These are phyloP conservation scores for Solanum hybrid DNA, from an alignment of 305 asterid species.

Conservation along the genomic window DNA sequence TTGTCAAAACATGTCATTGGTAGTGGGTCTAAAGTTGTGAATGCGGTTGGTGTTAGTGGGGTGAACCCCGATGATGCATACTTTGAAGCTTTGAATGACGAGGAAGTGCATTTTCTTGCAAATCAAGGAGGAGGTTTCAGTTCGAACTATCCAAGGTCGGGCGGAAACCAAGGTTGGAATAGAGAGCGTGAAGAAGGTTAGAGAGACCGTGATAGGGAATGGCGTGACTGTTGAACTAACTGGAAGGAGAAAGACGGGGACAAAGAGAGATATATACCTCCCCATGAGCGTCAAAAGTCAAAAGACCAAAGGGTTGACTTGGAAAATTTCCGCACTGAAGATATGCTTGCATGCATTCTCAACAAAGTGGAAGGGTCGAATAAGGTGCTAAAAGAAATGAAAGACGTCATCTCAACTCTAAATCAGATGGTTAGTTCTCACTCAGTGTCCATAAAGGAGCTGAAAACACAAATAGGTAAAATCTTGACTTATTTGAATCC, in stretches of 20 bases:
- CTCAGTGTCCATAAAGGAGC: neutral
- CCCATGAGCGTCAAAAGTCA: neutral
- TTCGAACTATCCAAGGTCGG: neutral
- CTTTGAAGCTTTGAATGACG: neutral
- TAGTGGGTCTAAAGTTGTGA: neutral
- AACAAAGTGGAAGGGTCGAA: neutral
- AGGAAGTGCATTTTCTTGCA: neutral
- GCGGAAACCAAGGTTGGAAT: neutral
- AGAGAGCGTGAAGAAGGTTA: neutral
- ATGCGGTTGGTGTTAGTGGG: neutral
- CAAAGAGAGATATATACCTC: neutral
- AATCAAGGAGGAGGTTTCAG: neutral
- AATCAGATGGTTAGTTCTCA: neutral
- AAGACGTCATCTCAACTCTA: neutral
- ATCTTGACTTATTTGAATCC: neutral
- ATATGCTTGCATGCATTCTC: neutral
- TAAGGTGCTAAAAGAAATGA: neutral
- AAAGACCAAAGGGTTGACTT: neutral
- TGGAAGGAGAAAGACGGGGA: neutral
- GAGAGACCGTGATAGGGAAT: neutral
- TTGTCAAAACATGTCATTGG: neutral
- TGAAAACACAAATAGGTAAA: neutral
- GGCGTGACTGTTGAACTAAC: neutral
- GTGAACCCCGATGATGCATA: neutral
- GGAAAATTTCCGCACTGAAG: neutral